Base-by-base conservation (phyloP, 495 filamentous ascomycete genomes). In the Hyaloscypha variabilis region DNA sequence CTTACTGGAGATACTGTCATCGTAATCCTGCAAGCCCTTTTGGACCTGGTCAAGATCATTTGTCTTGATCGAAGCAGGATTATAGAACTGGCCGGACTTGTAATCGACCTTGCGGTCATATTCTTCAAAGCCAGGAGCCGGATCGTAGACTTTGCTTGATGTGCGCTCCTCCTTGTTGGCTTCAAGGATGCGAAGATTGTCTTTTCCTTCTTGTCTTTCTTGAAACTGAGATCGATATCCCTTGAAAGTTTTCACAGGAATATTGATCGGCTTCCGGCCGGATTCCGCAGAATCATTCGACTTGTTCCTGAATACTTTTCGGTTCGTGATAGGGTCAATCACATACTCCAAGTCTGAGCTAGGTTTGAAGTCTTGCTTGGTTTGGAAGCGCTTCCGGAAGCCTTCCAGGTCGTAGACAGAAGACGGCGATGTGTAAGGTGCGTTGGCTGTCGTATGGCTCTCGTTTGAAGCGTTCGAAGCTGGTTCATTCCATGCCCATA, bases 261-360 rank as follows among this genome's bases (percentile, higher is more conserved):
- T 69, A 3, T 79, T 71, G 14, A 67, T 65, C 59, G 66, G 6
- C 62, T 66, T 52, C 67, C 62, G 25, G 17, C 30, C 13, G 34
- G 39, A n/a, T 54, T 52, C 49, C 30, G 24, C 21, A 6, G 24
- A 19, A 8, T 24, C 6, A 11, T 62, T 67, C 50, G 34, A 55
- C 52, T 55, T 26, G 2, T 67, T 59, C 60, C 73, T 80, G 57
- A 65, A 69, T 5, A 87, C 78, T 70, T 81, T 86, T n/a, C 83
- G 81, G 67, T 85, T 86, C 23, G 85, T 85, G 63, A 88, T 87
- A n/a, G 84, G 84, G 69, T 88, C 85, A 55, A 87, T 85, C 21
- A 77, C 69, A 55, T 81, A 86, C 5, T 80, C 82, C 1, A 65
- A 49, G 1, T 58, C 58, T 17, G 55, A 25, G 10, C 49, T 21